Conservation (phyloP, 768 basidiomycete species). For the Hortiboletus flavorubellus region DNA sequence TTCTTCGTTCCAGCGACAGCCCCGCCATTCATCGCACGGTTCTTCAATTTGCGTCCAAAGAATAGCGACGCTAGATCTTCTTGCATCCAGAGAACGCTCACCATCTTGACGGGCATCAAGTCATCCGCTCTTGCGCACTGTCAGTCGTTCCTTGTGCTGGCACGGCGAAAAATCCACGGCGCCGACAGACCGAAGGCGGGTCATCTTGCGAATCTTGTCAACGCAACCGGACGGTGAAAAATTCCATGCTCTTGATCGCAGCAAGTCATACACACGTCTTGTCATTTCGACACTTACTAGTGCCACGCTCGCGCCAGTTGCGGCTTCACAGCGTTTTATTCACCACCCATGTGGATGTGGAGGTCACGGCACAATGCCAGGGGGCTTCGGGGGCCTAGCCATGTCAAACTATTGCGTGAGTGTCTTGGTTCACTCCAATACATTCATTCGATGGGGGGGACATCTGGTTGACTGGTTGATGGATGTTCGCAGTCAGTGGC, state of each 20-base stretch:
- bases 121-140: not conserved
- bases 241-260: constrained; percentile 20
- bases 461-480: constrained; percentile 8
- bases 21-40: constrained; percentile 2
- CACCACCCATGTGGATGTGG: constrained; percentile 6
- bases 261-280: constrained; percentile 19
- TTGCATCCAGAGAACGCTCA: not conserved
- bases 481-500: not conserved
- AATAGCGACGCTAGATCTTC: not conserved
- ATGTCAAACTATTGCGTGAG: constrained; percentile 24
- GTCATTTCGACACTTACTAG: constrained; percentile 25
- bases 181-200: not conserved
- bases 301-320: constrained; percentile 13
- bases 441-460: constrained; percentile 24
- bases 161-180: constrained; percentile 4
- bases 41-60: constrained; percentile 5
- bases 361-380: constrained; percentile 4
- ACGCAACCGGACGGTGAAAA: constrained; percentile 25
- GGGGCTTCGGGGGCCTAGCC: not conserved
- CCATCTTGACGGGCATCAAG: constrained; percentile 11
- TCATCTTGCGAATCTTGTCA: constrained; percentile 12
- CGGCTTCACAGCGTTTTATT: constrained; percentile 14
- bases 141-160: not conserved
- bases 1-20: not conserved
- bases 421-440: constrained; percentile 31